A percentile compares a stretch with the other conserved stretches of the same genome.
Evolutionary conservation across 805 yeast genomes (phyloP).

Genomic region (Lachancea cidri): DNA sequence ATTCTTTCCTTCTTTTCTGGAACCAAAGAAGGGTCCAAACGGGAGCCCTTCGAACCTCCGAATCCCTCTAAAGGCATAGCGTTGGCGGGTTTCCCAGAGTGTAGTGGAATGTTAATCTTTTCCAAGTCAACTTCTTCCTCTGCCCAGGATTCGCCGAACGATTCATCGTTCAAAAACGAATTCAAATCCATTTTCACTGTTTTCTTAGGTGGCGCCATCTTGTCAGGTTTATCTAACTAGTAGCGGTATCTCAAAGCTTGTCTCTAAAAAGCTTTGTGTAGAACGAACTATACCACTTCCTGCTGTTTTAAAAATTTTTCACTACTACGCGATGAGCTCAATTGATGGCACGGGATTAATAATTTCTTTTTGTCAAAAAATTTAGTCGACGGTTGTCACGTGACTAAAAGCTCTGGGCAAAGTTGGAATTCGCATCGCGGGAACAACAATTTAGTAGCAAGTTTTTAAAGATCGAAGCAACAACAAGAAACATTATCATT

Average conservation of each 20-base stretch:
- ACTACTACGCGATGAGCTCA: not conserved
- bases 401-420: too few species aligned
- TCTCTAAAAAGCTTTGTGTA: not conserved
- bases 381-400: too few species aligned
- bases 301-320: constrained; percentile 5
- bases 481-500: too few species aligned
- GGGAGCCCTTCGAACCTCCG: constrained; percentile 25
- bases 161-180: constrained; percentile 74
- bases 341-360: not conserved
- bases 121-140: constrained; percentile 75
- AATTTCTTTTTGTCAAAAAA: not conserved
- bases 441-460: too few species aligned
- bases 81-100: constrained; percentile 21
- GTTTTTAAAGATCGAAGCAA: too few species aligned
- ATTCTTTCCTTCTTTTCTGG: constrained; percentile 42
- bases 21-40: constrained; percentile 37
- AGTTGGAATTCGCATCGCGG: too few species aligned
- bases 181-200: constrained; percentile 77
- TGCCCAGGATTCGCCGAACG: constrained; percentile 76
- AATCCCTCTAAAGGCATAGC: constrained; percentile 29
- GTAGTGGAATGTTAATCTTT: constrained; percentile 51
- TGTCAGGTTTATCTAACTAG: constrained; percentile 10
- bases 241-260: not conserved
- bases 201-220: constrained; percentile 61
- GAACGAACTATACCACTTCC: constrained; percentile 1